Evolutionary conservation across 306 rosid genomes (phyloP).

Genomic region (Cicer bijugum): DNA sequence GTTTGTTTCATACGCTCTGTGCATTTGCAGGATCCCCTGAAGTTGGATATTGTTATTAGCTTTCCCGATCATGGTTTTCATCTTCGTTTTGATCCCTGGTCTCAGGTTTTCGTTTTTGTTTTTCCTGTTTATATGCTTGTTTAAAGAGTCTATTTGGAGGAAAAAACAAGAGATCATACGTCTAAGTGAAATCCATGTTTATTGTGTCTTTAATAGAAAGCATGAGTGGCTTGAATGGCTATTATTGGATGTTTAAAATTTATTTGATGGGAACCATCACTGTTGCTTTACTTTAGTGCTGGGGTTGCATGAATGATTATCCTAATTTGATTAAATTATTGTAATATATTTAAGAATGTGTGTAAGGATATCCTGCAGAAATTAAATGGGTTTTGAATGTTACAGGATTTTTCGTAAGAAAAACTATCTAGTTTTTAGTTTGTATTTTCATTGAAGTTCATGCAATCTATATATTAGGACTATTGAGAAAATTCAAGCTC

Average conservation of each 20-base stretch:
- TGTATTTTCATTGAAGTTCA: conserved; percentile 30
- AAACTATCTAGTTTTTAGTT: conserved; percentile 5
- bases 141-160: conserved; percentile 24
- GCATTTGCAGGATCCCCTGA: conserved; percentile 77
- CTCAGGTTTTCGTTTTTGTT: conserved; percentile 63
- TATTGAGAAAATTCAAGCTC: not conserved
- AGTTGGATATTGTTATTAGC: conserved; percentile 87
- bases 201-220: conserved; percentile 19
- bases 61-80: conserved; percentile 99
- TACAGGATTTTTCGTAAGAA: conserved; percentile 22
- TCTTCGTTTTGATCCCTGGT: conserved; percentile 97
- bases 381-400: conserved; percentile 21
- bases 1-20: conserved; percentile 32
- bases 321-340: not conserved
- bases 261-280: conserved; percentile 25
- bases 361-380: conserved; percentile 10
- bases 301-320: not conserved
- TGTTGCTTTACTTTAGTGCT: conserved; percentile 5
- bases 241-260: not conserved
- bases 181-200: not conserved
- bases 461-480: not conserved
- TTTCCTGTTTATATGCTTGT: conserved; percentile 1
- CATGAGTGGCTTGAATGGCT: not conserved
- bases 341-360: conserved; percentile 11
- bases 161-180: not conserved